phyloP scores from a whole-genome alignment of 805 yeast species.

The Vanderwaltozyma tropicalis region DNA sequence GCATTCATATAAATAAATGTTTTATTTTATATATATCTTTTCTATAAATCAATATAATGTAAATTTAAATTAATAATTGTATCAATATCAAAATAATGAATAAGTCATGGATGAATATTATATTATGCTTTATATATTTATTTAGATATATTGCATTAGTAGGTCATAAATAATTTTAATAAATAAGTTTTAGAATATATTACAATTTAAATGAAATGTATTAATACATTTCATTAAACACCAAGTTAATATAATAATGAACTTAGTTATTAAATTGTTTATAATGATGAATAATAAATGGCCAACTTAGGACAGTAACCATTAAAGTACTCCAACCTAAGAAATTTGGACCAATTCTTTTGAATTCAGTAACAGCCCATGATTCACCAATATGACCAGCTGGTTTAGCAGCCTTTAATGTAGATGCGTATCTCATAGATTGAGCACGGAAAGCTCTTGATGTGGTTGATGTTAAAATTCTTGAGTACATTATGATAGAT shows the following conservation, averaged over 20 bases:
- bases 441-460: conserved; percentile 7
- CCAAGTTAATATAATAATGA: neutral
- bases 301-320: conserved; percentile 20
- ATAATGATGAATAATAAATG: conserved; percentile 9
- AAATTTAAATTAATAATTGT: too few relatives aligned
- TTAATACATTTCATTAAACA: too few relatives aligned
- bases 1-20: neutral
- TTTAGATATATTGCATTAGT: too few relatives aligned
- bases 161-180: too few relatives aligned
- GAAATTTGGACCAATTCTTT: conserved; percentile 16
- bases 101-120: too few relatives aligned
- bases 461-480: conserved; percentile 13
- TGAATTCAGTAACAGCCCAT: conserved; percentile 17
- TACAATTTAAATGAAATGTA: too few relatives aligned
- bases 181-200: too few relatives aligned
- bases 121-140: too few relatives aligned
- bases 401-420: neutral
- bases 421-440: conserved; percentile 4
- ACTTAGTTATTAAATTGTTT: conserved; percentile 1
- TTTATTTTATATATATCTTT: neutral
- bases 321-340: conserved; percentile 12
- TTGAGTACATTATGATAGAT: conserved; percentile 2
- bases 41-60: too few relatives aligned
- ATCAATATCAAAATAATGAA: too few relatives aligned
- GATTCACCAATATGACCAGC: conserved; percentile 14